Conservation (phyloP, 208 protist species). For the Naegleria fowleri region DNA sequence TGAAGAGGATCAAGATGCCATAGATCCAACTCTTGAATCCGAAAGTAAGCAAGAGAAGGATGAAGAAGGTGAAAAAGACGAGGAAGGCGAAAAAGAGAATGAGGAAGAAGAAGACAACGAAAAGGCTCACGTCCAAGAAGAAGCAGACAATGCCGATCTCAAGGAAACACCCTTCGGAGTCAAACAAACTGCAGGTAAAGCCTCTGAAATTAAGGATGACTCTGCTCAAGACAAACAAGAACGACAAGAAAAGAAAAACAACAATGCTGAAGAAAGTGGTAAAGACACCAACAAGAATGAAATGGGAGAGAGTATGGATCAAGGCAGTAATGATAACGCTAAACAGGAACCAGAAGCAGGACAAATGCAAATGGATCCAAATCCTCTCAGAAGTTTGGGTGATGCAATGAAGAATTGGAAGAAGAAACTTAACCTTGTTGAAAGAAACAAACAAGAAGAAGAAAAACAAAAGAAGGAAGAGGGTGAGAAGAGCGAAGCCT, state of each 20-base stretch:
- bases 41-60: constrained; percentile 46
- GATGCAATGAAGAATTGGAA: constrained; percentile 60
- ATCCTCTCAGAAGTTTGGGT: constrained; percentile 51
- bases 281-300: constrained; percentile 36
- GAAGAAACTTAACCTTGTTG: constrained; percentile 53
- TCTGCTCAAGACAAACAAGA: constrained; percentile 32
- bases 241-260: constrained; percentile 28
- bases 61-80: constrained; percentile 67
- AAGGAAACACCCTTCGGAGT: constrained; percentile 33
- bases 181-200: constrained; percentile 39
- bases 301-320: constrained; percentile 30
- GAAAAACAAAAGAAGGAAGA: constrained; percentile 56
- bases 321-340: constrained; percentile 39
- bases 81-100: constrained; percentile 52
- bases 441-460: constrained; percentile 41
- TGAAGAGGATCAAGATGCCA: not conserved
- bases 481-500: constrained; percentile 55
- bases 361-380: constrained; percentile 44
- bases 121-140: constrained; percentile 36
- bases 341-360: constrained; percentile 43
- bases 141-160: constrained; percentile 35
- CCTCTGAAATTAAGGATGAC: constrained; percentile 40
- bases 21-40: not conserved
- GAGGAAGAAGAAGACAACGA: constrained; percentile 46
- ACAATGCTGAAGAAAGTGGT: constrained; percentile 21